phyloP scores from a whole-genome alignment of 164 flowering plant species.

The Amborella trichopoda region DNA sequence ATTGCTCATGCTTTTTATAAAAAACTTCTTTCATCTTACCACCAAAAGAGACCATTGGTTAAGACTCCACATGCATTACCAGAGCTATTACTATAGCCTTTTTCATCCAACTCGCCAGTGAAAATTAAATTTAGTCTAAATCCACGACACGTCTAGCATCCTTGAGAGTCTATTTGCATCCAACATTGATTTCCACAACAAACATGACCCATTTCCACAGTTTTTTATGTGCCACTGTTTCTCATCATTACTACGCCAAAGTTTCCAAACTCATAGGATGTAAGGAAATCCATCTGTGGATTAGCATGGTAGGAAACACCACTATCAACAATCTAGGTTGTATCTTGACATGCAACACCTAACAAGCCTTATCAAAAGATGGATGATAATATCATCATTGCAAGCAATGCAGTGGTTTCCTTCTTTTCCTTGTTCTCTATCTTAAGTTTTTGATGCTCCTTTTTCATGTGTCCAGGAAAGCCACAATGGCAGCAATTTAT shows the following conservation, averaged over 20 bases:
- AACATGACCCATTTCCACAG: constrained; percentile 2
- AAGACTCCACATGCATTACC: too few species aligned
- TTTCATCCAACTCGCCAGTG: background rate
- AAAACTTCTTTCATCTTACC: too few species aligned
- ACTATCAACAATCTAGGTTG: background rate
- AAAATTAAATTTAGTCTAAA: background rate
- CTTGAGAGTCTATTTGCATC: background rate
- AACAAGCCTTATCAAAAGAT: too few species aligned
- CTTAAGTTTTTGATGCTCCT: too few species aligned
- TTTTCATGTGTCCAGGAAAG: too few species aligned
- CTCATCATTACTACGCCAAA: constrained; percentile 1
- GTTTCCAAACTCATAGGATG: background rate
- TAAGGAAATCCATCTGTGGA: background rate
- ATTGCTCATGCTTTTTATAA: too few species aligned
- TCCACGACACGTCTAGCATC: background rate
- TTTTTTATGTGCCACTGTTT: constrained; percentile 1
- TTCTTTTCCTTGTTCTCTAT: too few species aligned
- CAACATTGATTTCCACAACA: background rate
- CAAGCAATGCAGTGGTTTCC: too few species aligned
- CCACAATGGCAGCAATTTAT: too few species aligned
- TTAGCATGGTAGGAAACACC: background rate
- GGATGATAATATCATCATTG: too few species aligned
- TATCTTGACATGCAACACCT: background rate
- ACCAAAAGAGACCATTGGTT: too few species aligned
- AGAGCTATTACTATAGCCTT: too few species aligned